Base-by-base conservation (phyloP, 768 basidiomycete species). In the Termitomyces sp. region DNA sequence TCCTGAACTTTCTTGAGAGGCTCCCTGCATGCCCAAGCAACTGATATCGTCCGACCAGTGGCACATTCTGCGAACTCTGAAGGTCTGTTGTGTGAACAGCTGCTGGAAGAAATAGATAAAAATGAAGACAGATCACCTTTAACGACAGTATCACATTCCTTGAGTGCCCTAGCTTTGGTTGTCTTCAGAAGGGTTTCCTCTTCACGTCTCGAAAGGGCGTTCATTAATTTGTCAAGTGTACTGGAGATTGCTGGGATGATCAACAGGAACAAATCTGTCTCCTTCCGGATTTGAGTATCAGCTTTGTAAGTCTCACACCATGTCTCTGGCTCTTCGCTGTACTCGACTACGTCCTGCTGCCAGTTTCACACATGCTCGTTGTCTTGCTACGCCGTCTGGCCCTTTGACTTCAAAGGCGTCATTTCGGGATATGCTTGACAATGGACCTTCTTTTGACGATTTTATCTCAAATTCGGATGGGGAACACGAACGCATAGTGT, bases 11-110 rank as follows among this genome's bases (percentile, higher is more conserved):
- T 76, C 64, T 82, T 85, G 54, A 90, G 82, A 67, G 87, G 80
- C 33, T 77, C 78, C 67, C 80, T 84, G 68, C 93, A 95, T 24
- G 86, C 83, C 93, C 93, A 95, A 14, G 87, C 87, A 26, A 94
- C 87, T 5, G 93, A 91, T 52, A 95, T 72, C 3, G 88, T 90
- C 8, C 93, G 83, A 8, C 91, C 91, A 54, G 81, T 76, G 2
- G 89, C 87, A 68, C 93, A 95, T n/a, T 85, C 79, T 16, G 93
- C 93, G 67, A 94, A 95, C 53, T 83, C 93, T 95, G 37, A 10
- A 26, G 5, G 68, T 46, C n/a, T 24, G 30, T 39, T 32, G 26
- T 36, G 33, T 58, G 34, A 51, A 48, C 33, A 42, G 53, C 43
- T 55, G 24, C 51, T 39, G 54, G 45, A 51, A n/a, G 34, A 30